Evolutionary conservation across 176 grass and related monocot species (phyloP), one percentile per base, ranked within the genome.

Genomic region (Thinopyrum elongatum): DNA sequence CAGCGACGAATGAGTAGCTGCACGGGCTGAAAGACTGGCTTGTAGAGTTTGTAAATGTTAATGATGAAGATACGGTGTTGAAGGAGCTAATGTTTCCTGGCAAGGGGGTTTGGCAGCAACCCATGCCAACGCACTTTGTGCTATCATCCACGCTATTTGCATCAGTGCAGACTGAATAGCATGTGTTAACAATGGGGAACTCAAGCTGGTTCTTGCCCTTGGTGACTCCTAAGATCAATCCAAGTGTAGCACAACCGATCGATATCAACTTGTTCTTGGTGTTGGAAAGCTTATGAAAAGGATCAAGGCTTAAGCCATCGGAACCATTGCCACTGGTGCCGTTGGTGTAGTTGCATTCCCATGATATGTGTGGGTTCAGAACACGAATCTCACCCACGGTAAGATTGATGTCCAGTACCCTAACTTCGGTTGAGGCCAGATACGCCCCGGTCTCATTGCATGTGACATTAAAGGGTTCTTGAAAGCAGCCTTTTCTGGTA

Each of bases 251-350:
- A 39, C 84, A 86, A 2, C 84, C 74, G 0, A 85, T 78, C 1
- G 31, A 34, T 5, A 25, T 78, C 31, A 85, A 41, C 53, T 68
- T 78, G 74, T 85, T 85, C 46, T 58, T 85, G n/a, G 74, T 78
- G 16, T 53, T 5, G 0, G 83, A 85, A 27, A 85, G 3, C 15
- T 23, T 66, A 47, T 75, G 42, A n/a, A 10, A 62, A 25, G 5
- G 16, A 61, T 31, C 57, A 7, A 76, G 72, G 4, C 3, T 51
- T 51, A 75, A 75, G 70, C 25, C 44, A 47, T 28, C 39, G 25
- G 0, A 42, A 47, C 25, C 41, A 26, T 4, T 23, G 22, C 7
- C 8, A 22, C 1, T 22, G 9, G 16, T 70, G 13, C 35, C 36
- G 0, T 60, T 15, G 5, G n/a, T 58, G 23, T 73, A 59, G 4